phyloP scores from a whole-genome alignment of 257 asterid species.

The Ballota nigra region DNA sequence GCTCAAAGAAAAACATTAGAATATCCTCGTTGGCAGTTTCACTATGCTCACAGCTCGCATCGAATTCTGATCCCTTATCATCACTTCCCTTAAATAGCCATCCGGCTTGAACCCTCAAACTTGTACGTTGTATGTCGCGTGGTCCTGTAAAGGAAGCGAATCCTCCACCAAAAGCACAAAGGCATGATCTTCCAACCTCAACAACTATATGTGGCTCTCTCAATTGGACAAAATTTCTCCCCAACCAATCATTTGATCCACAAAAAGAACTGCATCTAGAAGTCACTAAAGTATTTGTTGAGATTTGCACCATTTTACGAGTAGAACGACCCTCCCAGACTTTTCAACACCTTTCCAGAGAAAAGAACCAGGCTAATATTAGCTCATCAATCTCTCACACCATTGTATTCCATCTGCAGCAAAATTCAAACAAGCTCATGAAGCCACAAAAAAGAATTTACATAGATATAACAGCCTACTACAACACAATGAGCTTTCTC shows the following conservation, averaged over 20 bases:
- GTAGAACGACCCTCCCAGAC: slow-evolving; percentile 21
- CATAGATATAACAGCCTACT: not conserved
- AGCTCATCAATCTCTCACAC: slow-evolving; percentile 24
- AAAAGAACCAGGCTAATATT: not conserved
- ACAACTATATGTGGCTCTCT: slow-evolving; percentile 35
- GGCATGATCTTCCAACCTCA: slow-evolving; percentile 41
- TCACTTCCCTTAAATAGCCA: slow-evolving; percentile 77
- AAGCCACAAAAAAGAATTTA: slow-evolving; percentile 1
- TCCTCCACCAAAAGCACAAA: slow-evolving; percentile 38
- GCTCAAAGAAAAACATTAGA: slow-evolving; percentile 91
- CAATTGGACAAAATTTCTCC: slow-evolving; percentile 40
- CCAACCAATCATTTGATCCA: slow-evolving; percentile 35
- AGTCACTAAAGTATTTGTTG: slow-evolving; percentile 46
- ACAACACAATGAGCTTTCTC: slow-evolving; percentile 6
- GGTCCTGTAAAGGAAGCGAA: slow-evolving; percentile 32
- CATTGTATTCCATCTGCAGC: slow-evolving; percentile 24
- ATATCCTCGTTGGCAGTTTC: slow-evolving; percentile 89
- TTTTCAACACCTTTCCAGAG: not conserved
- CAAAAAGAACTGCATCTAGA: slow-evolving; percentile 51
- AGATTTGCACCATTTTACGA: slow-evolving; percentile 52
- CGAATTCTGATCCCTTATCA: slow-evolving; percentile 52
- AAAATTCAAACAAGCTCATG: slow-evolving; percentile 1
- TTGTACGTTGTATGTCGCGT: slow-evolving; percentile 29
- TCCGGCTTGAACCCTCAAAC: slow-evolving; percentile 67
- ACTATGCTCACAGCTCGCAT: slow-evolving; percentile 80